Conservation (phyloP, 2,329 filamentous ascomycete species). For the Fusarium praegraminearum region DNA sequence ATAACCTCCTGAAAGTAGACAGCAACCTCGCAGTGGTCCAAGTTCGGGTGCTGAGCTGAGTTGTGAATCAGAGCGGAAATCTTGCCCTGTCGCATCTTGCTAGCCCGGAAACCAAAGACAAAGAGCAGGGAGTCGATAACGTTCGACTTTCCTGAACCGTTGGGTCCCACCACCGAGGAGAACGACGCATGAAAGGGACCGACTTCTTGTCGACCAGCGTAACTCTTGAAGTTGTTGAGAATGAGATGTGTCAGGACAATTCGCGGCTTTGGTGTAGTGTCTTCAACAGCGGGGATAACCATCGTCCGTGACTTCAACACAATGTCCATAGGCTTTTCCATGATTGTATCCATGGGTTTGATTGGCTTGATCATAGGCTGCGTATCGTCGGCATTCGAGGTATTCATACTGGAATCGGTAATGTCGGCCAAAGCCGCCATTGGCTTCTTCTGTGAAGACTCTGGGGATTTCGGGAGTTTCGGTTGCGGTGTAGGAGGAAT, state of each 20-base stretch:
- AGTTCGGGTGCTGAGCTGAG: constrained; percentile 84
- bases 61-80: constrained; percentile 98
- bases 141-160: constrained; percentile 98
- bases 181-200: constrained; percentile 97
- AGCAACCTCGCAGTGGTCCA: constrained; percentile 94
- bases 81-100: constrained; percentile 99
- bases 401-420: constrained; percentile 74
- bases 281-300: constrained; percentile 75
- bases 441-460: constrained; percentile 62
- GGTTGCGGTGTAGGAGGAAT: constrained; percentile 61
- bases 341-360: constrained; percentile 78
- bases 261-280: constrained; percentile 81
- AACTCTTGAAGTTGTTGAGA: constrained; percentile 98
- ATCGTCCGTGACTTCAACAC: constrained; percentile 85
- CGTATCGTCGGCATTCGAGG: constrained; percentile 46
- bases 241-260: constrained; percentile 94
- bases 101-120: constrained; percentile 98
- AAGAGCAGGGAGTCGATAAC: constrained; percentile 98
- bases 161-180: constrained; percentile 96
- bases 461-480: constrained; percentile 72
- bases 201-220: constrained; percentile 93
- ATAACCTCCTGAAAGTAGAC: constrained; percentile 97
- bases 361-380: constrained; percentile 72
- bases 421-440: constrained; percentile 78
- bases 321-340: constrained; percentile 95